Conservation (phyloP, 1,139 yeast genomes). For the Candida sanyaensis region DNA sequence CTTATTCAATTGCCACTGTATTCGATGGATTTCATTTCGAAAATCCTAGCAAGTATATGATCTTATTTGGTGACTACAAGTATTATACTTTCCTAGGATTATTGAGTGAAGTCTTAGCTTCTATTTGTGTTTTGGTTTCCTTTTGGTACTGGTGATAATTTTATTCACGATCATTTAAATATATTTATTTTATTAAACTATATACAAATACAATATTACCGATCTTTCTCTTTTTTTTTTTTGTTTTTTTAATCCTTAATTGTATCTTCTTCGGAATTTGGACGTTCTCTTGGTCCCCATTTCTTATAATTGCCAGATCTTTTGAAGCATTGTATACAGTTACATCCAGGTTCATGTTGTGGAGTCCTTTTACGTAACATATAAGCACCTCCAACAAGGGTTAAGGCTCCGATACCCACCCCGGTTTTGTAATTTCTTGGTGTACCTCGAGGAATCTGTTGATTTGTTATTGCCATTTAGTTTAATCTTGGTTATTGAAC, state of each 20-base stretch:
- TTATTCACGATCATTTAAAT: neutral
- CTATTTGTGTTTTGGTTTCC: constrained; percentile 8
- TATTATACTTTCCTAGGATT: constrained; percentile 15
- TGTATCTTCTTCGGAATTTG: neutral
- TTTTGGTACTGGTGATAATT: constrained; percentile 10
- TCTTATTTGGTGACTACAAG: constrained; percentile 14
- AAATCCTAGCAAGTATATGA: constrained; percentile 13
- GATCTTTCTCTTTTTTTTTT: too few relatives aligned
- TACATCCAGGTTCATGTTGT: neutral
- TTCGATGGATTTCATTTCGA: constrained; percentile 13
- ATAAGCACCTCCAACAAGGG: constrained; percentile 4
- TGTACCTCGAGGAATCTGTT: neutral
- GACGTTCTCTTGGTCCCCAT: constrained; percentile 1
- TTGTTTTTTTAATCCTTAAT: neutral
- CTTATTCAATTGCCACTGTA: constrained; percentile 13
- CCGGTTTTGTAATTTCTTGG: constrained; percentile 14
- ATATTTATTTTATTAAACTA: neutral
- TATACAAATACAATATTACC: neutral
- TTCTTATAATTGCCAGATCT: neutral
- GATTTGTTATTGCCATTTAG: neutral
- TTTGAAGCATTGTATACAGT: neutral
- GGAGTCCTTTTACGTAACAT: neutral
- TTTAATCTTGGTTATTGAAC: too few relatives aligned
- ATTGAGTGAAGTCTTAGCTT: constrained; percentile 10
- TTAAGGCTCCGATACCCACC: constrained; percentile 10